Conservation (phyloP, 495 filamentous ascomycete genomes). For the Penicillium crystallinum region DNA sequence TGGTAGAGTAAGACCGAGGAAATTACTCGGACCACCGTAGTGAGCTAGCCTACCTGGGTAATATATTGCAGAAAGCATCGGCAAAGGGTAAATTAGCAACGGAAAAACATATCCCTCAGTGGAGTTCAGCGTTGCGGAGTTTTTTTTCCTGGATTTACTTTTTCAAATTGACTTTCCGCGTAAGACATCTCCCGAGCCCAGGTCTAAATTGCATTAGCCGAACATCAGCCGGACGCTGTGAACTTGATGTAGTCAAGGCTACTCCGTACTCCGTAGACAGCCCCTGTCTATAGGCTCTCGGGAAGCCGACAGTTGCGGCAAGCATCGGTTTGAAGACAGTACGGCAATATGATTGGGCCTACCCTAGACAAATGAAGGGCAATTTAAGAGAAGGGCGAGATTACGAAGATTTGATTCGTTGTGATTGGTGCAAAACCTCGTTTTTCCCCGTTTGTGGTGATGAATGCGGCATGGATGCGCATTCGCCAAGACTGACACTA, state of each 20-base stretch:
- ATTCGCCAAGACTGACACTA: background rate
- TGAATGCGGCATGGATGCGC: slow-evolving; percentile 14
- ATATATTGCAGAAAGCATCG: too few species aligned
- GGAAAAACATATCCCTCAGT: too few species aligned
- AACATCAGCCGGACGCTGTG: background rate
- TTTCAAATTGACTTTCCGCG: too few species aligned
- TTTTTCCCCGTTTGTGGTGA: background rate
- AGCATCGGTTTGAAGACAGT: background rate
- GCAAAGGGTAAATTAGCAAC: too few species aligned
- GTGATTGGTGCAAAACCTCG: slow-evolving; percentile 4
- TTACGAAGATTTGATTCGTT: too few species aligned
- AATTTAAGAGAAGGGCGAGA: too few species aligned
- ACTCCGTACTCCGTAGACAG: too few species aligned
- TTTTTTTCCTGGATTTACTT: too few species aligned
- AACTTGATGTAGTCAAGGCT: background rate
- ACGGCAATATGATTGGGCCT: background rate
- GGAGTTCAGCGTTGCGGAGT: too few species aligned
- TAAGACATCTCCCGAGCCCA: background rate
- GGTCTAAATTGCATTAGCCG: background rate
- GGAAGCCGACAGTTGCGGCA: background rate
- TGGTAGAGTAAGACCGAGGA: too few species aligned
- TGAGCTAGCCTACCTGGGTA: too few species aligned
- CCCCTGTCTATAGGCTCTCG: background rate
- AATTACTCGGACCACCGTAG: too few species aligned
- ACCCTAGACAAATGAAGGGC: background rate